phyloP scores from a whole-genome alignment of 306 rosid species.

The Medicago truncatula region DNA sequence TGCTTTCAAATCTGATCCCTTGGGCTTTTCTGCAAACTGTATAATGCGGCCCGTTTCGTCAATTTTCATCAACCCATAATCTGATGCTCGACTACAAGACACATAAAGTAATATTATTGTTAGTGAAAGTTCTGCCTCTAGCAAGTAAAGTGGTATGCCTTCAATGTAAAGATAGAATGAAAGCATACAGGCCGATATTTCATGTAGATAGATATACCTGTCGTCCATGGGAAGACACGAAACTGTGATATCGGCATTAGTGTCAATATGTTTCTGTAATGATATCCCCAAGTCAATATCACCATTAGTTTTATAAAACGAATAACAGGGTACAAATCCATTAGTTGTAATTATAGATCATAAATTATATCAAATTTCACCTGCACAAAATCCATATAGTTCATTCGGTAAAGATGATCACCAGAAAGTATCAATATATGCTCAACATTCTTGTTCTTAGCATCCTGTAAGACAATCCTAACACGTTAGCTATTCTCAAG shows the following conservation, averaged over 20 bases:
- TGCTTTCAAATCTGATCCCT: slow-evolving; percentile 82
- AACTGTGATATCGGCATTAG: slow-evolving; percentile 93
- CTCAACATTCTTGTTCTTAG: slow-evolving; percentile 88
- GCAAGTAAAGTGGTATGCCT: slow-evolving; percentile 7
- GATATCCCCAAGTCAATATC: slow-evolving; percentile 22
- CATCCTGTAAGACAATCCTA: slow-evolving; percentile 60
- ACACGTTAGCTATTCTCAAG: slow-evolving; percentile 20
- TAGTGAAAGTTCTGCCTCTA: background rate
- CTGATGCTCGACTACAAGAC: slow-evolving; percentile 85
- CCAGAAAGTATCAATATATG: slow-evolving; percentile 88
- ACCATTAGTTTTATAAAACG: slow-evolving; percentile 19
- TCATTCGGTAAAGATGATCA: slow-evolving; percentile 92
- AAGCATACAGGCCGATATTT: slow-evolving; percentile 5
- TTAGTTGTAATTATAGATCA: background rate
- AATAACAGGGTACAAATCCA: background rate
- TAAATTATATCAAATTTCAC: slow-evolving; percentile 43
- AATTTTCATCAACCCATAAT: slow-evolving; percentile 90
- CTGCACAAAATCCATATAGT: slow-evolving; percentile 88
- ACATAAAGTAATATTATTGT: background rate
- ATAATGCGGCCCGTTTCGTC: slow-evolving; percentile 68
- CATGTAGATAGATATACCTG: slow-evolving; percentile 51
- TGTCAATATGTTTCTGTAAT: slow-evolving; percentile 82
- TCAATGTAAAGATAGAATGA: background rate
- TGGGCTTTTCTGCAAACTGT: slow-evolving; percentile 93
- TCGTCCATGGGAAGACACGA: slow-evolving; percentile 95